These are phyloP conservation scores for Schwanniomyces polymorphus DNA, from an alignment of 805 yeast species.

Conservation along the genomic window DNA sequence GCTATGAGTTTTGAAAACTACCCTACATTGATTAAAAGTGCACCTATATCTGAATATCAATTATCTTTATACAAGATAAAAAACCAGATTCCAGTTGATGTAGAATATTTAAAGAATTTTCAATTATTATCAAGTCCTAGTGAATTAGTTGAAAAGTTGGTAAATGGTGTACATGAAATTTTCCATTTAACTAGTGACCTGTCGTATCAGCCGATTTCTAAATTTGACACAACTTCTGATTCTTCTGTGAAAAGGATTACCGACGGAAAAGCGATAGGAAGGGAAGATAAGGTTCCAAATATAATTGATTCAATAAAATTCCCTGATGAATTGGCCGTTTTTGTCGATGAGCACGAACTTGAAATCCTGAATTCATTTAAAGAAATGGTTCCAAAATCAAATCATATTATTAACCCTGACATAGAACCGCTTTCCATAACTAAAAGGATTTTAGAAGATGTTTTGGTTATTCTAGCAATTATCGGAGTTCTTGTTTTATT, in stretches of 20 bases:
- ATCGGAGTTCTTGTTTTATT: slow-evolving; percentile 33
- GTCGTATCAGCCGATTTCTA: slow-evolving; percentile 36
- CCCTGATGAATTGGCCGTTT: slow-evolving; percentile 13
- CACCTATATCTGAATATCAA: slow-evolving; percentile 71
- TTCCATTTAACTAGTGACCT: slow-evolving; percentile 26
- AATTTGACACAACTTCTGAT: slow-evolving; percentile 16
- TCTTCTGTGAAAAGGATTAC: slow-evolving; percentile 21
- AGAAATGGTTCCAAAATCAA: neutral
- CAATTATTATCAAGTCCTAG: slow-evolving; percentile 12
- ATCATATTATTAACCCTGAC: neutral
- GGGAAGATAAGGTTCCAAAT: slow-evolving; percentile 18
- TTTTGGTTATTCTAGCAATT: slow-evolving; percentile 43
- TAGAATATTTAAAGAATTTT: slow-evolving; percentile 17
- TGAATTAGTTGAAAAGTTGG: slow-evolving; percentile 21
- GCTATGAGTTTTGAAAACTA: slow-evolving; percentile 78
- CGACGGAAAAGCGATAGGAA: slow-evolving; percentile 15
- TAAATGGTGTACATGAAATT: slow-evolving; percentile 38
- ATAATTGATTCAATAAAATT: slow-evolving; percentile 39
- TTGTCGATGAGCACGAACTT: slow-evolving; percentile 8
- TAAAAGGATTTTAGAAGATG: slow-evolving; percentile 47
- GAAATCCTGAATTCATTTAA: slow-evolving; percentile 8
- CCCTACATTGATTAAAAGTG: slow-evolving; percentile 79
- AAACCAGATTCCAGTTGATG: slow-evolving; percentile 13
- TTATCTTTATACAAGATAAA: slow-evolving; percentile 27
- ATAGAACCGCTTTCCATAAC: slow-evolving; percentile 13